phyloP scores from a whole-genome alignment of 371 early-diverging fungal genomes.

The Actinomucor elegans region DNA sequence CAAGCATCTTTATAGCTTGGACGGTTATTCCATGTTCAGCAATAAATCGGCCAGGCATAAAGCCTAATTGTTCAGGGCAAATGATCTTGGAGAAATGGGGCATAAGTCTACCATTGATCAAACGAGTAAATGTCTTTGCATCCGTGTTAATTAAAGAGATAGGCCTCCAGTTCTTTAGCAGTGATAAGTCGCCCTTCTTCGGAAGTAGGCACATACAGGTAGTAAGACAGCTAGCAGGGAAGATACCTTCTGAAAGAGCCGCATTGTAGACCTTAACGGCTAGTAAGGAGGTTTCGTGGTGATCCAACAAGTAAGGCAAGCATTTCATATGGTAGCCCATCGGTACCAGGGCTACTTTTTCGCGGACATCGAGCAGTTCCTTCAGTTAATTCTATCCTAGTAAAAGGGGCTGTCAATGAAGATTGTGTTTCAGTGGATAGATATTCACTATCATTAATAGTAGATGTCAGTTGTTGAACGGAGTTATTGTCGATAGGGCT shows the following conservation, averaged over 20 bases:
- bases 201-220: conserved; percentile 25
- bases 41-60: conserved; percentile 12
- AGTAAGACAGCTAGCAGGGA: conserved; percentile 15
- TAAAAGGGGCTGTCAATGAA: not conserved
- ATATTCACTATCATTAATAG: not conserved
- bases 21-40: conserved; percentile 5
- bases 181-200: conserved; percentile 22
- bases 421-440: not conserved
- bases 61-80: conserved; percentile 4
- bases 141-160: conserved; percentile 14
- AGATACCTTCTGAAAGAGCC: conserved; percentile 1
- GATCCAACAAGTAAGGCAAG: not conserved
- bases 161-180: conserved; percentile 23
- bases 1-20: not conserved
- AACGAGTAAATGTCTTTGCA: conserved; percentile 16
- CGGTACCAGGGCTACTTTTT: conserved; percentile 19
- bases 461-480: not conserved
- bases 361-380: not conserved
- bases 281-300: not conserved
- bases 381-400: not conserved
- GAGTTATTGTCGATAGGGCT: conserved; percentile 3
- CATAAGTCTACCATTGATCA: conserved; percentile 13
- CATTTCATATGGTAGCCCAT: conserved; percentile 30
- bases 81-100: not conserved
- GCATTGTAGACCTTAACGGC: not conserved